Evolutionary conservation across 2,329 filamentous ascomycete species (phyloP).

Genomic region (Chrysosporium keratinophilum): DNA sequence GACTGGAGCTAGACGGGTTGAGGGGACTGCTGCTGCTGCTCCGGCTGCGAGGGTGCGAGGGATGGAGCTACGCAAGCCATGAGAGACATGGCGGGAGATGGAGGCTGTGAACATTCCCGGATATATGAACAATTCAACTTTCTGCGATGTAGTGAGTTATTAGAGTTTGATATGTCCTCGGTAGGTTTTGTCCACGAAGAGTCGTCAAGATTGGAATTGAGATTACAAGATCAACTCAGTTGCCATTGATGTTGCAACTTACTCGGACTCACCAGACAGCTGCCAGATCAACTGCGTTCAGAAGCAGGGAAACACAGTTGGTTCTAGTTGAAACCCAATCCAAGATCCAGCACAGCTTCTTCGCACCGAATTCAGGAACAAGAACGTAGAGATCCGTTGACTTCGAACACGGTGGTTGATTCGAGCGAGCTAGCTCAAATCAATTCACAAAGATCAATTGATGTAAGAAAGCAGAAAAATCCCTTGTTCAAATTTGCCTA

Average conservation of each 20-base stretch:
- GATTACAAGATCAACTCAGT: too few species aligned
- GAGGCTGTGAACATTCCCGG: conserved; percentile 12
- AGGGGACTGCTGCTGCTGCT: neutral
- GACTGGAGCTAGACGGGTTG: neutral
- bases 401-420: too few species aligned
- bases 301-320: neutral
- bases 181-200: neutral
- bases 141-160: neutral
- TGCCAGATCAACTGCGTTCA: neutral
- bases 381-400: neutral
- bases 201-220: too few species aligned
- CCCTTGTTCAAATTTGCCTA: neutral
- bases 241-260: too few species aligned
- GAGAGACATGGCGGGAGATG: conserved; percentile 5
- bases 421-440: too few species aligned
- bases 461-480: neutral
- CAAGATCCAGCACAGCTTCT: neutral
- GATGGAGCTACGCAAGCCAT: neutral
- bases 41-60: neutral
- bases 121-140: neutral
- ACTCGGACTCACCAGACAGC: conserved; percentile 3
- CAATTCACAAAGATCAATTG: neutral
- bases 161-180: neutral
- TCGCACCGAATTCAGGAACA: neutral
- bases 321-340: conserved; percentile 4